Evolutionary conservation across 2,329 filamentous ascomycete genomes (phyloP).

Genomic region (Calonectria hongkongensis): DNA sequence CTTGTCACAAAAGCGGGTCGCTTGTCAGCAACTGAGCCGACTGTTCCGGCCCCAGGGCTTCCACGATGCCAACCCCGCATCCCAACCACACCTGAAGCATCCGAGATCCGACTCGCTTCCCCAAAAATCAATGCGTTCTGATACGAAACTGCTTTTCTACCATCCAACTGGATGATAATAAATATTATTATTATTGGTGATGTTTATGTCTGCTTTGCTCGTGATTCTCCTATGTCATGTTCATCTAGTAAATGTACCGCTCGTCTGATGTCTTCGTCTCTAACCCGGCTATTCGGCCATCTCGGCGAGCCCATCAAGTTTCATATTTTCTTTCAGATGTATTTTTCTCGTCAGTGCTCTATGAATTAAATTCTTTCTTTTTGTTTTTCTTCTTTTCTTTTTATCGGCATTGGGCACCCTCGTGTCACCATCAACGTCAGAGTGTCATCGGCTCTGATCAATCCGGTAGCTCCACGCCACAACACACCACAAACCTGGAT

Average conservation of each 20-base stretch:
- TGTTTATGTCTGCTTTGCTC: too few species aligned
- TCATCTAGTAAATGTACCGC: background rate
- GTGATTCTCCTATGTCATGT: background rate
- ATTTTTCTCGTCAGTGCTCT: background rate
- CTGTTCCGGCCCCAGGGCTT: background rate
- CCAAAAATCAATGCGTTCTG: too few species aligned
- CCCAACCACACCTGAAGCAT: too few species aligned
- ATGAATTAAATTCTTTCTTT: background rate
- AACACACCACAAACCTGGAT: constrained; percentile 11
- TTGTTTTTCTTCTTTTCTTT: too few species aligned
- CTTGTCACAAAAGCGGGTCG: background rate
- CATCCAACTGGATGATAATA: background rate
- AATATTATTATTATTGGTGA: too few species aligned
- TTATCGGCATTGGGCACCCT: background rate
- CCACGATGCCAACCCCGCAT: constrained; percentile 6
- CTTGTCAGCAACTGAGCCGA: constrained; percentile 16
- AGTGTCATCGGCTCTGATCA: background rate
- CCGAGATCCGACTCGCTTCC: too few species aligned
- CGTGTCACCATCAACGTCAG: background rate
- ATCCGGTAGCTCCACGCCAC: constrained; percentile 1
- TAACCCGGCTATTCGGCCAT: background rate
- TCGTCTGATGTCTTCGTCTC: background rate
- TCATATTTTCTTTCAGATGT: too few species aligned
- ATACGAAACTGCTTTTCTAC: too few species aligned
- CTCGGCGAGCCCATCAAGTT: background rate